These are phyloP conservation scores for Tuber umbilicatum DNA, from an alignment of 495 filamentous ascomycete genomes.

Conservation along the genomic window DNA sequence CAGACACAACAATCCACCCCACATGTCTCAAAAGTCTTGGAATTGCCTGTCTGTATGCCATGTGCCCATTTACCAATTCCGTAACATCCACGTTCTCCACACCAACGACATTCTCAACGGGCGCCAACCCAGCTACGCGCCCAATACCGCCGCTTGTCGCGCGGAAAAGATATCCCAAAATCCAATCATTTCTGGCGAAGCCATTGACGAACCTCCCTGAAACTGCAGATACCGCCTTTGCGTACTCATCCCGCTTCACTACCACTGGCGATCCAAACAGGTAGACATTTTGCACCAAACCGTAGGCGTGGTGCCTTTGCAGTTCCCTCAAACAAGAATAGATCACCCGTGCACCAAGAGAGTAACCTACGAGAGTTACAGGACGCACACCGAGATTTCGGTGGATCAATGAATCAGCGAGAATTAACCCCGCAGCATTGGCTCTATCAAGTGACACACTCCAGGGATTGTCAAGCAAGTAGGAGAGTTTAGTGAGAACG, in stretches of 20 bases:
- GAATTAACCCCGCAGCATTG: conserved; percentile 78
- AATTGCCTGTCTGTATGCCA: conserved; percentile 92
- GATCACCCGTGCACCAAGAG: conserved; percentile 85
- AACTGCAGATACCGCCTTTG: conserved; percentile 71
- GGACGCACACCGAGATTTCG: conserved; percentile 85
- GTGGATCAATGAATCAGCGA: conserved; percentile 89
- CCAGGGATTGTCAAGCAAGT: conserved; percentile 98
- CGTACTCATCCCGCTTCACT: conserved; percentile 84
- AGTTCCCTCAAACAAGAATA: conserved; percentile 87
- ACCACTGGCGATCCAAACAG: conserved; percentile 90
- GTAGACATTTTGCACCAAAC: conserved; percentile 91
- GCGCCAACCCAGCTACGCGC: conserved; percentile 80
- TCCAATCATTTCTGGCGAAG: conserved; percentile 94
- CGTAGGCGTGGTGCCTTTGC: conserved; percentile 75
- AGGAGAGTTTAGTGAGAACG: conserved; percentile 86
- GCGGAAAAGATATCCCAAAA: conserved; percentile 93
- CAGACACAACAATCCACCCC: conserved; percentile 82
- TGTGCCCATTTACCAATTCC: conserved; percentile 80
- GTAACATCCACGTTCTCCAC: conserved; percentile 90
- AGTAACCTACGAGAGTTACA: conserved; percentile 94
- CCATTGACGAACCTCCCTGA: conserved; percentile 90
- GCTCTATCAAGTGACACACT: conserved; percentile 87
- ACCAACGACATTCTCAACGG: conserved; percentile 67
- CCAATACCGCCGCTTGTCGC: conserved; percentile 88
- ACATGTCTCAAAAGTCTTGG: conserved; percentile 74